Base-by-base conservation (phyloP, 176 grass and related monocot genomes). In the Eleusine indica region DNA sequence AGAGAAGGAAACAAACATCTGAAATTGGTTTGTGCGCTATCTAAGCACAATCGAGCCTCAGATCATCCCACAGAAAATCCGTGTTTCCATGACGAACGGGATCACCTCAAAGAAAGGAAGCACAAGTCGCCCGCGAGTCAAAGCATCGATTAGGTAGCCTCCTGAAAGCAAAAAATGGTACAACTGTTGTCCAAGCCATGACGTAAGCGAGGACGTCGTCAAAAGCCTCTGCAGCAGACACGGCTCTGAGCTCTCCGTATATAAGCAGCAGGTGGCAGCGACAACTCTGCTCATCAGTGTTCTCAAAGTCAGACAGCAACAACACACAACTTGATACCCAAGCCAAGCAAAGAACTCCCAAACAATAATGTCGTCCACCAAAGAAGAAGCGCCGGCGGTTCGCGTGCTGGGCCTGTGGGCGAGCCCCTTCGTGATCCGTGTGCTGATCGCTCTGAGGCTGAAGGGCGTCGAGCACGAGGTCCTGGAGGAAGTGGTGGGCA, bases 401-500 rank as follows among this genome's bases (percentile, higher is more conserved):
- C 76, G 60, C 4, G 76, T 79, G 42, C 64, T 79, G 16, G 80
- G 71, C 28, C 30, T 54, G 1, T 66, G 76, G 61, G 51, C n/a
- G 16, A 76, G 86, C 65, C 48, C 74, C 54, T 88, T 63, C 51
- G 53, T 63, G 68, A 68, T 39, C 46, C 73, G 86, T 16, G 75
- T 84, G 40, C 73, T 69, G 52, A 57, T 75, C 16, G 86, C 85
- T 14, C 82, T 88, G 39, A 91, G 40, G 35, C 53, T 91, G 52
- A 91, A 91, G 78, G 85, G 70, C 5, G 75, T 91, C 15, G 9
- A 76, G 46, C 82, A 88, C 37, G 77, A 91, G 81, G 73, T 75
- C 51, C 66, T 91, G 39, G 35, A 88, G 66, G 76, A 88, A 66
- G 61, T 63, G 41, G 66, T 32, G 14, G 73, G 75, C 40, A 53